Evolutionary conservation across 148 eudicot genomes (phyloP).

Genomic region (Polygonum maritimum): DNA sequence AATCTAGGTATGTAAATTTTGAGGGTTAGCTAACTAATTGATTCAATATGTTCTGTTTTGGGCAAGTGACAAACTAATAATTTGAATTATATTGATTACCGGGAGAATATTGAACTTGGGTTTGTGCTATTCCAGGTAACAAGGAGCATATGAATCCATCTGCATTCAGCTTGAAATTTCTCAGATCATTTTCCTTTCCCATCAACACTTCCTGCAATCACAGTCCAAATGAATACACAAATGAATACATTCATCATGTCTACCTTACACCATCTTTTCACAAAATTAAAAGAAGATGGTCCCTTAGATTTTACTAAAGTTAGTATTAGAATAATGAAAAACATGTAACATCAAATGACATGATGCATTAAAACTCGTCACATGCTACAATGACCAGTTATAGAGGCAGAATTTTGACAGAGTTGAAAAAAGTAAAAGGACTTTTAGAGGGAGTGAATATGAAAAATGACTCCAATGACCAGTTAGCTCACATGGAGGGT

Average conservation of each 20-base stretch:
- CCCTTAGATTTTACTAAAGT: background rate
- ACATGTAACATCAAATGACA: background rate
- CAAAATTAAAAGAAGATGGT: no score
- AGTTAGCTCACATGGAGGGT: constrained; percentile 4
- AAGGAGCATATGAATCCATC: constrained; percentile 80
- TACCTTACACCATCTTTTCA: no score
- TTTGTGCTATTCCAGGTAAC: constrained; percentile 67
- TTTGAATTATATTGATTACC: constrained; percentile 26
- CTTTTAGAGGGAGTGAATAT: background rate
- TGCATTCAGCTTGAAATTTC: constrained; percentile 60
- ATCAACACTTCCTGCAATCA: constrained; percentile 71
- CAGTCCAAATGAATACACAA: no score
- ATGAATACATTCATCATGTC: no score
- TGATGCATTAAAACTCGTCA: background rate
- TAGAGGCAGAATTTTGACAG: constrained; percentile 7
- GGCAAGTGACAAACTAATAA: background rate
- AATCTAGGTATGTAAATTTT: background rate
- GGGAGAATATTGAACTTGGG: constrained; percentile 91
- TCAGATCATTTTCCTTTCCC: constrained; percentile 64
- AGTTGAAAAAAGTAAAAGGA: background rate
- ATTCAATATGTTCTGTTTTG: background rate
- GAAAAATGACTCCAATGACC: background rate
- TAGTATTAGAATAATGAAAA: background rate
- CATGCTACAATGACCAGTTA: background rate
- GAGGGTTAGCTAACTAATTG: background rate